These are phyloP conservation scores for Sordariomycetes sp. DNA, from an alignment of 2,329 filamentous ascomycete genomes.

Conservation along the genomic window DNA sequence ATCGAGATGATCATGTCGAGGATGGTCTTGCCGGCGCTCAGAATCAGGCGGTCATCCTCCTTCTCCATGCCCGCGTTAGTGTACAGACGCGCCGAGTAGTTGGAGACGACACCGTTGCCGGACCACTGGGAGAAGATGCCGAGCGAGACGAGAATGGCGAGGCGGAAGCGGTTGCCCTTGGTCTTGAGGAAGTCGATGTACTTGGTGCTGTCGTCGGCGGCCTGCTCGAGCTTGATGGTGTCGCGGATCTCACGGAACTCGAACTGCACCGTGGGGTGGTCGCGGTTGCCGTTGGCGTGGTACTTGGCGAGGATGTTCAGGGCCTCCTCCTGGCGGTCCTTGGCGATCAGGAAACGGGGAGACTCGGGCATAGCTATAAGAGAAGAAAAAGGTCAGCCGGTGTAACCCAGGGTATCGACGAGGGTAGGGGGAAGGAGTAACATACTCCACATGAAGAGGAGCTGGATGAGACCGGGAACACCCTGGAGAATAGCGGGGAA, in stretches of 20 bases:
- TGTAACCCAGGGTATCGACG: neutral
- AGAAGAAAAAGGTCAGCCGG: neutral
- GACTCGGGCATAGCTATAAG: slow-evolving; percentile 41
- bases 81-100: slow-evolving; percentile 53
- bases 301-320: slow-evolving; percentile 46
- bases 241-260: slow-evolving; percentile 55
- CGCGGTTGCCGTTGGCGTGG: slow-evolving; percentile 45
- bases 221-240: slow-evolving; percentile 44
- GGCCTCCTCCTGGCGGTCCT: slow-evolving; percentile 50
- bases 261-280: slow-evolving; percentile 49
- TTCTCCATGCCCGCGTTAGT: slow-evolving; percentile 44
- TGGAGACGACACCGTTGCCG: slow-evolving; percentile 53
- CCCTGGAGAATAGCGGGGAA: slow-evolving; percentile 53
- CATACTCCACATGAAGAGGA: slow-evolving; percentile 42
- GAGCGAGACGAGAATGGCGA: slow-evolving; percentile 47
- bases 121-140: slow-evolving; percentile 57
- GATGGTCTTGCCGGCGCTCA: slow-evolving; percentile 43
- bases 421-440: neutral
- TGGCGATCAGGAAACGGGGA: slow-evolving; percentile 50
- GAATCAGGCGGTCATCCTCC: slow-evolving; percentile 26
- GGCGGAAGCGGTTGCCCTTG: slow-evolving; percentile 49
- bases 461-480: slow-evolving; percentile 46
- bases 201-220: slow-evolving; percentile 29
- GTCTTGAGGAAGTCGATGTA: slow-evolving; percentile 51
- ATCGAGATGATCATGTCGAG: slow-evolving; percentile 45